Conservation (phyloP, 108 stramenopile genomes). For the Chaetoceros muelleri region DNA sequence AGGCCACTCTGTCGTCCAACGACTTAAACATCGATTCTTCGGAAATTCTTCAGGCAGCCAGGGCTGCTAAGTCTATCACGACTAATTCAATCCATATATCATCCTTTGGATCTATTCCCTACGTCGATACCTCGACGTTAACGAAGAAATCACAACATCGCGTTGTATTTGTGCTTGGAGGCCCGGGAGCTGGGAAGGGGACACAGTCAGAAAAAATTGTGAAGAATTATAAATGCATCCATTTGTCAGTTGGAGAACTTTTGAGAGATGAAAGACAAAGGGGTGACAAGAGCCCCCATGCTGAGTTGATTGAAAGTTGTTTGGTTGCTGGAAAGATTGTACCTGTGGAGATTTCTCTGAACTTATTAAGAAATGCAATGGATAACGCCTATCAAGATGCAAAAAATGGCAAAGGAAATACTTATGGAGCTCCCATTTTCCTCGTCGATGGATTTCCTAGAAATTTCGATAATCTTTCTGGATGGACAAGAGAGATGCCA, state of each 20-base stretch:
- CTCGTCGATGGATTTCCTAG: conserved; percentile 98
- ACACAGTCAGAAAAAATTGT: conserved; percentile 82
- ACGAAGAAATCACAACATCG: conserved; percentile 17
- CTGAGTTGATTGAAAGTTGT: conserved; percentile 65
- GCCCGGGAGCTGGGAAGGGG: conserved; percentile 84
- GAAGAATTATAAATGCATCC: conserved; percentile 72
- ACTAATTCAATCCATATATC: not conserved
- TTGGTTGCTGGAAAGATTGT: conserved; percentile 90
- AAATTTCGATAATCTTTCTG: conserved; percentile 83
- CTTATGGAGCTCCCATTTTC: conserved; percentile 55
- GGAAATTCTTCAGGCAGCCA: too few species aligned
- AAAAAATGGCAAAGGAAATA: too few species aligned
- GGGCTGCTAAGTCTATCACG: too few species aligned
- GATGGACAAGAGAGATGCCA: conserved; percentile 66
- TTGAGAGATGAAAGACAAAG: conserved; percentile 61
- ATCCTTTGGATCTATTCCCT: not conserved
- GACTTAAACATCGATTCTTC: too few species aligned
- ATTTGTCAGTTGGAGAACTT: conserved; percentile 92
- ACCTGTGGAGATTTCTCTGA: conserved; percentile 86
- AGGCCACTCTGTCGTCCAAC: too few species aligned
- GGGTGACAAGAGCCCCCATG: conserved; percentile 58
- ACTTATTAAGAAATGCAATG: conserved; percentile 79
- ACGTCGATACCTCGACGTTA: conserved; percentile 9
- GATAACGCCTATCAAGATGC: conserved; percentile 11
- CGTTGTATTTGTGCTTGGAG: conserved; percentile 90